These are phyloP conservation scores for Apostasia ramifera DNA, from an alignment of 106 monocot species.

Conservation along the genomic window DNA sequence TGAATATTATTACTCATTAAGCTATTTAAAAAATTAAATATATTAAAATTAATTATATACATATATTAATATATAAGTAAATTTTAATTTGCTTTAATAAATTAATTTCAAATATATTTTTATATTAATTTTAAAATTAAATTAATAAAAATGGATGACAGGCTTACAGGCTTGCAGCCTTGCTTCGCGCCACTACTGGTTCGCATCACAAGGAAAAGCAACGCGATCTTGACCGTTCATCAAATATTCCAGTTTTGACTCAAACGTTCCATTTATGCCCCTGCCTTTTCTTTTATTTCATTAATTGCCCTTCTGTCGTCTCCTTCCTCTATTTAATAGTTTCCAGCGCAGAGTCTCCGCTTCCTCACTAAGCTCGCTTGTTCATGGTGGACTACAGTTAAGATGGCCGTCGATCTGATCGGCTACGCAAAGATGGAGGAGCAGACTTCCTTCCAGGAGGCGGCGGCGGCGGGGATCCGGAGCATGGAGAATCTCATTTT, in stretches of 20 bases:
- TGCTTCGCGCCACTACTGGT: too few species aligned
- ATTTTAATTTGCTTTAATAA: too few species aligned
- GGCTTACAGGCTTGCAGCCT: neutral
- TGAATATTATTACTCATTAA: too few species aligned
- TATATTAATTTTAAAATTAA: too few species aligned
- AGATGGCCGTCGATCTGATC: constrained; percentile 54
- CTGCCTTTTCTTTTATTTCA: too few species aligned
- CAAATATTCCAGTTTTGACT: too few species aligned
- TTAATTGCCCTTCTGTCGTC: neutral
- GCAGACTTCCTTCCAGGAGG: constrained; percentile 68
- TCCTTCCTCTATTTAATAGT: neutral
- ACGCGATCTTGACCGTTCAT: neutral
- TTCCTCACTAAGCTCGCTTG: neutral
- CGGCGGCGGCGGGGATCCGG: constrained; percentile 65
- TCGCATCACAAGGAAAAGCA: neutral
- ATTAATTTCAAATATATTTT: too few species aligned
- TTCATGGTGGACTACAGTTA: neutral
- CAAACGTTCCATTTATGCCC: too few species aligned
- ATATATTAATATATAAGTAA: too few species aligned
- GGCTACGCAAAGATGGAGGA: constrained; percentile 46
- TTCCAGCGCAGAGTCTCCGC: neutral
- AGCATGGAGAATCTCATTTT: constrained; percentile 67
- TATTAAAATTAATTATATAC: too few species aligned
- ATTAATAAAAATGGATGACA: neutral
- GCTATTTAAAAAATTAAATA: too few species aligned